Base-by-base conservation (phyloP, 192 early-diverging fungal species). In the Backusella mclennaniae region DNA sequence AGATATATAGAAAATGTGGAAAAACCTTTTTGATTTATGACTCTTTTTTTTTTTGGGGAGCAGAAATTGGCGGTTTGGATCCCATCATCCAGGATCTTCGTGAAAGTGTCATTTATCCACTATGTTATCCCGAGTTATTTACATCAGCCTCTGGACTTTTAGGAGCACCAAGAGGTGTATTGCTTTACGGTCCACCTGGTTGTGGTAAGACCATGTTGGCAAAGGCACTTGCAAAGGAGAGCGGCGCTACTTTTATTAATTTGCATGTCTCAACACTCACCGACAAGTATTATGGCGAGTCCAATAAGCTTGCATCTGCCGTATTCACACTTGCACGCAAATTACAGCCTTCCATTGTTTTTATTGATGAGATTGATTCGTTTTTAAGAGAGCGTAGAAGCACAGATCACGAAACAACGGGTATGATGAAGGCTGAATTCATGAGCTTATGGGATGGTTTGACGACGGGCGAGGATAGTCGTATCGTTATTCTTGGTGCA, bases 371-470 rank as follows among this genome's bases (percentile, higher is more conserved):
- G 81, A 99, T 99, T 69, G 98, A 99, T 81, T 95, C 95, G 14
- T 99, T 99, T 82, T 80, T 99, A 76, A 88, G 97, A 29, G 96
- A 98, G 63, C 89, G 96, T 49, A 80, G 87, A 78, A 93, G 88
- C 59, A 91, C 87, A 49, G 98, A 99, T 83, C 97, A 99, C 77
- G 98, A 99, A 84, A 96, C 95, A 44, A 99, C 96, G 52, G 87
- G 90, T 44, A 98, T 98, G 89, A 99, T 99, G 97, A 99, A 99
- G 87, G 97, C 98, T 23, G 98, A 99, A 86, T 99, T 99, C 81
- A 99, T 99, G 96, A 92, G 92, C 67, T 89, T 99, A 77, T 99
- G 98, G 98, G 98, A 99, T 82, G 98, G 98, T 5, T 85, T 99
- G 74, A 91, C 93, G 2, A 90, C 92, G 1, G 91, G 89, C 29